Conservation (phyloP, 441 rosid genomes). For the Flueggea neowawraea region DNA sequence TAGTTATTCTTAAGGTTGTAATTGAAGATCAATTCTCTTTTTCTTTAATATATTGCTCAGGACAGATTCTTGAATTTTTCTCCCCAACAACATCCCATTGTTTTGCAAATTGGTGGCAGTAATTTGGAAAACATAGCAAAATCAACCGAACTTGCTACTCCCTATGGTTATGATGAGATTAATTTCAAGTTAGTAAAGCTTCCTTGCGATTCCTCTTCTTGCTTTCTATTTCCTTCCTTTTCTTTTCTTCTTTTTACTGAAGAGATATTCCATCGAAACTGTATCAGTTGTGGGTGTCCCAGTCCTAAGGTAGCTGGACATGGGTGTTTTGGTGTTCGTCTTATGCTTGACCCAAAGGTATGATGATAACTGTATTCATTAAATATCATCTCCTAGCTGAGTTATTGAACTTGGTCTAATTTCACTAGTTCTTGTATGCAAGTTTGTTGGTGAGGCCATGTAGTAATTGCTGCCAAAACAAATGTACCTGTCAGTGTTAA, state of each 20-base stretch:
- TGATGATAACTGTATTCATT: slow-evolving; percentile 14
- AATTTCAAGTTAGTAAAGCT: slow-evolving; percentile 73
- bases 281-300: slow-evolving; percentile 90
- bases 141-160: slow-evolving; percentile 79
- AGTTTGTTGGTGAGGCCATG: no score
- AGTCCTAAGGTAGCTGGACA: slow-evolving; percentile 96
- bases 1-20: background rate
- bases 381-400: slow-evolving; percentile 8
- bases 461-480: slow-evolving; percentile 93
- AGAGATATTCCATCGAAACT: background rate
- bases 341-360: slow-evolving; percentile 98
- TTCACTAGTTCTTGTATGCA: no score
- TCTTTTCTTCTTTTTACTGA: slow-evolving; percentile 11
- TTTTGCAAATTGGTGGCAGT: slow-evolving; percentile 95
- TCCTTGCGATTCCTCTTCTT: slow-evolving; percentile 6
- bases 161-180: slow-evolving; percentile 90
- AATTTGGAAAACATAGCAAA: slow-evolving; percentile 82
- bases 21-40: slow-evolving; percentile 5
- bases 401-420: slow-evolving; percentile 3
- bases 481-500: slow-evolving; percentile 86
- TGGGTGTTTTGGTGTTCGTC: slow-evolving; percentile 96
- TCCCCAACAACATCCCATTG: slow-evolving; percentile 91
- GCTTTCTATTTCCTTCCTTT: slow-evolving; percentile 9
- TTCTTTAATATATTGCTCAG: slow-evolving; percentile 49
- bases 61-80: slow-evolving; percentile 92